phyloP scores from a whole-genome alignment of 108 stramenopile species.

The Stephanodiscus minutulus region DNA sequence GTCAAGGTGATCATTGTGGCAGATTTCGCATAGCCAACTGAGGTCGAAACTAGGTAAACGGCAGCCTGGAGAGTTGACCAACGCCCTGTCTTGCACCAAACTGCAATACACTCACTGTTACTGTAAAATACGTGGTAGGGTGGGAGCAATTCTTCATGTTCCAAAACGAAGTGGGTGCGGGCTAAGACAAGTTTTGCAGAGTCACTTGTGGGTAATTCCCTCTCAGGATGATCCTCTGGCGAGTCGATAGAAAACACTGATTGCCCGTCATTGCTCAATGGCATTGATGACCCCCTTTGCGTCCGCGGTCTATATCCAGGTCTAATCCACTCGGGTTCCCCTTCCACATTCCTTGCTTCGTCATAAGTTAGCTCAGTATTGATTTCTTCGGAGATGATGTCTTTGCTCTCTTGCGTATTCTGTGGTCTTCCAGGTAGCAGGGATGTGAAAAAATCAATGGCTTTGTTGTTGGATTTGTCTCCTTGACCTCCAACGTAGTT shows the following conservation, averaged over 20 bases:
- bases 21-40: conserved; percentile 49
- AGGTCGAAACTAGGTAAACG: conserved; percentile 44
- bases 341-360: conserved; percentile 20
- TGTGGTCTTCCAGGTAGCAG: conserved; percentile 12
- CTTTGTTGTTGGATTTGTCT: conserved; percentile 29
- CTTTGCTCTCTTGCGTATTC: conserved; percentile 9
- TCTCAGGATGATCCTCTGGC: conserved; percentile 16
- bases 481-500: conserved; percentile 44
- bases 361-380: conserved; percentile 8
- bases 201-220: conserved; percentile 46
- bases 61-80: conserved; percentile 58
- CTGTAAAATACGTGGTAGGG: conserved; percentile 54
- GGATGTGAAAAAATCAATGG: conserved; percentile 26
- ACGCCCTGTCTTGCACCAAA: conserved; percentile 55
- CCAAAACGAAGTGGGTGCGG: conserved; percentile 50
- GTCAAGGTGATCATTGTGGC: conserved; percentile 49
- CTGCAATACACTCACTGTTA: conserved; percentile 56
- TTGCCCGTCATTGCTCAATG: conserved; percentile 32
- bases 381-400: conserved; percentile 7
- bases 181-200: conserved; percentile 53
- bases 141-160: conserved; percentile 52
- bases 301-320: conserved; percentile 19
- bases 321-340: conserved; percentile 47
- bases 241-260: conserved; percentile 48
- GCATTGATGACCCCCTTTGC: conserved; percentile 26